A percentile compares a stretch with the other conserved stretches of the same genome.
Evolutionary conservation across 2,329 filamentous ascomycete genomes (phyloP).

Genomic region (Aspergillus quadricinctus): DNA sequence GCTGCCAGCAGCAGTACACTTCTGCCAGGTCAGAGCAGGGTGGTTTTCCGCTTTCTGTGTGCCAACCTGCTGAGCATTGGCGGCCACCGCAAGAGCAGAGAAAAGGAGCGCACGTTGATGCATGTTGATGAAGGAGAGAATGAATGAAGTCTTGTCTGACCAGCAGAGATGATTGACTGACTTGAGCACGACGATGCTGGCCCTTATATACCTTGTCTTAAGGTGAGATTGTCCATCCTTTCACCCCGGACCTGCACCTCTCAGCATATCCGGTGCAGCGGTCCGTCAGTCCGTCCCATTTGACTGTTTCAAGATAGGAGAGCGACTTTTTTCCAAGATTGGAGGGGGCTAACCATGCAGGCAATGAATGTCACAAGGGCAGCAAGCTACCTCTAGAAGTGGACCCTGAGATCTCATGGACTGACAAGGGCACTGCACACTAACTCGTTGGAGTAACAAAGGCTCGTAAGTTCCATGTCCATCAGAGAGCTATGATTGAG

Average conservation of each 20-base stretch:
- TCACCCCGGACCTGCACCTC: not conserved
- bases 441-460: not conserved
- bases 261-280: conserved; percentile 10
- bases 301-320: conserved; percentile 14
- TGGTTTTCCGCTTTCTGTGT: conserved; percentile 36
- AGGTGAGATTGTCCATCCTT: not conserved
- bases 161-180: conserved; percentile 21
- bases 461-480: not conserved
- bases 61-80: conserved; percentile 29
- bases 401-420: conserved; percentile 1
- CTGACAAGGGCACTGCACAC: not conserved
- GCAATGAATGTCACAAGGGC: not conserved
- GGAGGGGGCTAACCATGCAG: not conserved
- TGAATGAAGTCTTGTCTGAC: conserved; percentile 18
- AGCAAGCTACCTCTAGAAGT: not conserved
- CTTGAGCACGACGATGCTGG: not conserved
- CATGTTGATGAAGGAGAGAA: conserved; percentile 18
- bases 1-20: conserved; percentile 48
- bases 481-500: not conserved
- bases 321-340: conserved; percentile 1
- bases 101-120: conserved; percentile 28
- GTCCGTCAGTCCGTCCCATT: conserved; percentile 9
- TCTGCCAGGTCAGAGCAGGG: conserved; percentile 51
- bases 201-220: conserved; percentile 18
- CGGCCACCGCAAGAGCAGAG: conserved; percentile 22